Evolutionary conservation across 176 grass and related monocot species (phyloP), one percentile per base, ranked within the genome.

Genomic region (Zizania latifolia): DNA sequence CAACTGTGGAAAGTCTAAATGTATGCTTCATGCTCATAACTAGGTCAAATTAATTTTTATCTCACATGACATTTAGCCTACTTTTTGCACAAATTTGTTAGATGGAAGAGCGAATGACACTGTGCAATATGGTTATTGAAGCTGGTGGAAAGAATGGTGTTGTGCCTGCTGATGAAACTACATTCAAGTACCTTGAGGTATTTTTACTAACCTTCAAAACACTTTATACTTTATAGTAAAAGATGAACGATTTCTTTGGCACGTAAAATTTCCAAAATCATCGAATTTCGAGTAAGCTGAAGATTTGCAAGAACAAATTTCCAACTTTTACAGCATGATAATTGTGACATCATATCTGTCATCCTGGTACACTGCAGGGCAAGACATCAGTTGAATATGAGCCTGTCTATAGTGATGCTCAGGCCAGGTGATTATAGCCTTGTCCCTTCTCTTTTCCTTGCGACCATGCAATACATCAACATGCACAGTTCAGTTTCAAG

Each of bases 71-170:
- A 60, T 22, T 81, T 24, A 72, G 41, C 58, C 48, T 74, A 79
- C 8, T 55, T 71, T 45, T 81, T 62, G 12, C 30, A 48, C 63
- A 50, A 65, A 12, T 2, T 65, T 81, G 56, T 72, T 78, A 97
- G 94, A 93, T 97, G 87, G 94, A 97, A 83, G 94, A 97, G 75
- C 78, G 90, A 70, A 97, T 97, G 94, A 97, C 94, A 62, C 66
- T 93, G 27, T 93, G 94, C 74, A 93, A 97, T 58, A 93, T 97
- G 94, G 90, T 93, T 75, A 60, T 97, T 81, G 90, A 97, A 85
- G 94, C 94, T 60, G 94, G 90, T 31, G 90, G 94, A 14, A 97
- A 93, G 78, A 97, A 97, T 54, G 94, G 88, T 60, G 83, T 97
- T 37, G 81, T 97, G 17, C 86, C 94, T 82, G 77, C 88, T 68